These are phyloP conservation scores for Fusarium sp. DNA, from an alignment of 2,329 filamentous ascomycete genomes.

Conservation along the genomic window DNA sequence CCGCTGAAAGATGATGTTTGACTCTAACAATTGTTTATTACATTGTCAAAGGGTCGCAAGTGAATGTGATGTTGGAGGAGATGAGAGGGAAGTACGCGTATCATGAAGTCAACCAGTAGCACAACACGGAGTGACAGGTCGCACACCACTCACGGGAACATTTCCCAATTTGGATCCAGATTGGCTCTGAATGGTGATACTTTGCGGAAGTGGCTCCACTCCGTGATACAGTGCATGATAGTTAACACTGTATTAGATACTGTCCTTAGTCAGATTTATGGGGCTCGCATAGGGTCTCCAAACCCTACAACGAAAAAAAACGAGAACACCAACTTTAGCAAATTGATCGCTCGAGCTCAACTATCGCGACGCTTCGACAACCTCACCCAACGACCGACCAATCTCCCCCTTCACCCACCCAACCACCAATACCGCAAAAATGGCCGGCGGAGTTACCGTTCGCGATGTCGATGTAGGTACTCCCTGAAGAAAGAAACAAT, in stretches of 20 bases:
- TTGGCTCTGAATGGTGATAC: background rate
- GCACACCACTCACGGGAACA: constrained; percentile 14
- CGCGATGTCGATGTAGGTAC: constrained; percentile 85
- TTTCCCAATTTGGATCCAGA: constrained; percentile 16
- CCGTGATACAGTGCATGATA: background rate
- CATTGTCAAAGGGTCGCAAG: too few relatives aligned
- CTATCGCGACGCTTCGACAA: constrained; percentile 46
- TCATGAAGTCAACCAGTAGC: background rate
- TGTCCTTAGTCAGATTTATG: constrained; percentile 33
- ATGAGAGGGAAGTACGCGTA: background rate
- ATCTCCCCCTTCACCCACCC: constrained; percentile 34
- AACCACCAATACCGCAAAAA: constrained; percentile 69
- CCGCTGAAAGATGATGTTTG: background rate
- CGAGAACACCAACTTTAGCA: constrained; percentile 33
- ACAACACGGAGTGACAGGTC: background rate
- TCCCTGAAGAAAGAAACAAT: constrained; percentile 42
- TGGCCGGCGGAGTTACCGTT: constrained; percentile 83
- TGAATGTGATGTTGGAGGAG: background rate
- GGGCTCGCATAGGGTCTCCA: constrained; percentile 46
- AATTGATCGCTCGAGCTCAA: constrained; percentile 27
- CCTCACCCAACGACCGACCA: constrained; percentile 49
- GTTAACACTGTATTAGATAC: rapidly evolving
- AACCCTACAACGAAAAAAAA: constrained; percentile 47
- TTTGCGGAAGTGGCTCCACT: background rate
- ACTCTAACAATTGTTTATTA: background rate